Base-by-base conservation (phyloP, 2,329 filamentous ascomycete species). In the Clarireedia paspali region DNA sequence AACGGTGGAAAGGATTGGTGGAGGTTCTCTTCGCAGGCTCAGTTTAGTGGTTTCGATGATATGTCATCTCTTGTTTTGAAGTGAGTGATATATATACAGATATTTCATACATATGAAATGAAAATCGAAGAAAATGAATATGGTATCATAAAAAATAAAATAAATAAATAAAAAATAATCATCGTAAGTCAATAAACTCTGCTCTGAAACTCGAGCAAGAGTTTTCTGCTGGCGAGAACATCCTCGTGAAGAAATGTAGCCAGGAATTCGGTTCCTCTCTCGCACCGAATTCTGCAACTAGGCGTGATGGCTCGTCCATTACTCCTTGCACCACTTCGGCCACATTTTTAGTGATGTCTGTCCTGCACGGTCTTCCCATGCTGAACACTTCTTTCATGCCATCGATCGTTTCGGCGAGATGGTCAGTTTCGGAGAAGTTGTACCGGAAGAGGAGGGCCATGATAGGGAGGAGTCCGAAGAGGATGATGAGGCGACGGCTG, bases 221-320 rank as follows among this genome's bases (percentile, higher is more conserved):
- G 4, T 15, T 54, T 4, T 20, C 23, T 24, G 42, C 5, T 10
- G 12, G 20, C 20, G 23, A 46, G 4, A 24, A 23, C 7, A 27
- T 5, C 10, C 26, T 24, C 15, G 24, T 9, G 6, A 55, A 24
- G 5, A n/a, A 6, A 36, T 44, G 26, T 26, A 55, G 26, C 38
- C 46, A 44, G 4, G 46, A 38, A 20, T 38, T 36, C 2, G 15
- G 15, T 12, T 38, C 38, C 15, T 55, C 27, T 50, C 53, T 34
- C 4, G 53, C 36, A 1, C 46, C 46, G n/a, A 44, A 55, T 26
- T 55, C 53, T 17, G 53, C 53, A 12, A 55, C 27, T 5, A 55
- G 46, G 23, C 46, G 53, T 12, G 53, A 55, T 3, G 53, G 53
- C 20, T 55, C 53, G 17, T 55, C 53, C 26, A 50, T 17, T 12